phyloP scores from a whole-genome alignment of 148 eudicot species.

The Rhododendron vialii region DNA sequence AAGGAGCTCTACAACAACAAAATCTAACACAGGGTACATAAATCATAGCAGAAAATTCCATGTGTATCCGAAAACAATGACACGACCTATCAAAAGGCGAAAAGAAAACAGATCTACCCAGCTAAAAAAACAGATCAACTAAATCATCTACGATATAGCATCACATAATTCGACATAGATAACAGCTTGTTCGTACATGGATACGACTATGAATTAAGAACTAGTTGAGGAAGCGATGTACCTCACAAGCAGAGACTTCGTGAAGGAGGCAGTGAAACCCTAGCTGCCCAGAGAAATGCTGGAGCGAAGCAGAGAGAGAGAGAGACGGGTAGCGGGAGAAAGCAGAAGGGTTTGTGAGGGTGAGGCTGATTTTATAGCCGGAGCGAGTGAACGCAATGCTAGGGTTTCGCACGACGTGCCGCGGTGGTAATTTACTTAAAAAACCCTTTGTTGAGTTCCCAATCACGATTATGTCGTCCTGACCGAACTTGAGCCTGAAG shows the following conservation, averaged over 20 bases:
- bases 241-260: neutral
- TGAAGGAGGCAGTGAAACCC: neutral
- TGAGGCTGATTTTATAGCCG: neutral
- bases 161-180: neutral
- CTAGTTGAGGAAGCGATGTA: neutral
- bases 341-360: neutral
- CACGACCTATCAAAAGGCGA: neutral
- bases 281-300: neutral
- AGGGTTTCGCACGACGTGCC: neutral
- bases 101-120: neutral
- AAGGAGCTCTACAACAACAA: neutral
- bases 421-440: neutral
- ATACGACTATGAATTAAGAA: neutral
- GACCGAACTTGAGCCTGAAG: neutral
- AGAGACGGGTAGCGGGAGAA: neutral
- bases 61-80: neutral
- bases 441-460: neutral
- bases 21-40: neutral
- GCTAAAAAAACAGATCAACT: neutral
- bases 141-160: neutral
- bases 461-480: neutral
- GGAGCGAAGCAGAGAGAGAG: neutral
- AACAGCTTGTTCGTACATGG: neutral
- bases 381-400: neutral
- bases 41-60: neutral